A percentile compares a stretch with the other conserved stretches of the same genome.
Conservation (phyloP, 441 rosid species). For the Manihot esculenta region DNA sequence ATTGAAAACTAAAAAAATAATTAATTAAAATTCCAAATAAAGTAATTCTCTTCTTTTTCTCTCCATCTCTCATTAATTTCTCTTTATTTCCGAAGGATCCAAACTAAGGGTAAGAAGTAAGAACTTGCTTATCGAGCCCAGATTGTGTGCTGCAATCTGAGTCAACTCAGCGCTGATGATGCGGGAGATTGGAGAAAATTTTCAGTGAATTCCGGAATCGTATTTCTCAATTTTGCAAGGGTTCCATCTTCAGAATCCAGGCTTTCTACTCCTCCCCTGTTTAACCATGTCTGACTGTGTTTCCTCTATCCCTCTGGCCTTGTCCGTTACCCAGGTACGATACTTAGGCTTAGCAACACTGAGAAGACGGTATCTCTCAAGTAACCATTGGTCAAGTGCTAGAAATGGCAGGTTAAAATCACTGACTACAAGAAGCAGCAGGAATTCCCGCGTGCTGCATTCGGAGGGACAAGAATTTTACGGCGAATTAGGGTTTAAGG, state of each 20-base stretch:
- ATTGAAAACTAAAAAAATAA: too few species aligned
- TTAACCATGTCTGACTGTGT: conserved; percentile 42
- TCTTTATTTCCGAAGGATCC: too few species aligned
- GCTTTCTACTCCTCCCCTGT: not conserved
- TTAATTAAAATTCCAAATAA: too few species aligned
- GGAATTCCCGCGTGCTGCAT: conserved; percentile 10
- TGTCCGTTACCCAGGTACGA: conserved; percentile 23
- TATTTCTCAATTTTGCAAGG: not conserved
- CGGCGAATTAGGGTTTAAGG: conserved; percentile 40
- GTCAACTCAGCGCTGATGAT: not conserved
- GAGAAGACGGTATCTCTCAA: not conserved
- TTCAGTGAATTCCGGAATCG: not conserved
- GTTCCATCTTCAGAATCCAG: not conserved
- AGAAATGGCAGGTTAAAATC: conserved; percentile 21
- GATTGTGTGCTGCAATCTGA: too few species aligned
- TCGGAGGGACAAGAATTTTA: conserved; percentile 15
- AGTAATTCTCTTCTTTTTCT: too few species aligned
- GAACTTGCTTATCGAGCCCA: too few species aligned
- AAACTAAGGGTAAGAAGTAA: too few species aligned
- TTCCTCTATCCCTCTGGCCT: conserved; percentile 30
- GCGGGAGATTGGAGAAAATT: not conserved
- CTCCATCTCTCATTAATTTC: too few species aligned
- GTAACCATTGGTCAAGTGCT: not conserved
- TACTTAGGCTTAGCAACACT: not conserved
- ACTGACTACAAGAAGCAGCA: conserved; percentile 14